Conservation (phyloP, 2,329 filamentous ascomycete genomes). For the Cladosporium sp. region DNA sequence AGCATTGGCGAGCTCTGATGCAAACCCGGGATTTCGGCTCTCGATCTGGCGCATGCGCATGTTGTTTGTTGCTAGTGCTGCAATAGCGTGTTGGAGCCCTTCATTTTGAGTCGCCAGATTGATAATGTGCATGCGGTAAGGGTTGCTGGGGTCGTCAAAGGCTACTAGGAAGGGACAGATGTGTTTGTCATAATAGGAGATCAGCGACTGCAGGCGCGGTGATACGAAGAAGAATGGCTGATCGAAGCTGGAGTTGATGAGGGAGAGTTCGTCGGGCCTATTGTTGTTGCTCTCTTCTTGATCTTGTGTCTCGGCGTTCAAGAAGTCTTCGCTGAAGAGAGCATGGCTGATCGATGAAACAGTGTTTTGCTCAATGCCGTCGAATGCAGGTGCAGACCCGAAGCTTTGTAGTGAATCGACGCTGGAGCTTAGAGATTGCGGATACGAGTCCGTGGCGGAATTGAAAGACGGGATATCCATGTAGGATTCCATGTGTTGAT, state of each 20-base stretch:
- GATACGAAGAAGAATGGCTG: conserved; percentile 54
- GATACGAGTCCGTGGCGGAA: conserved; percentile 34
- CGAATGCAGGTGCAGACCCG: conserved; percentile 9
- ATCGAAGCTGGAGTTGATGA: conserved; percentile 29
- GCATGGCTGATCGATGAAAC: conserved; percentile 10
- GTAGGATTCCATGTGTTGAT: conserved; percentile 3
- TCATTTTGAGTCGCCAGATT: conserved; percentile 71
- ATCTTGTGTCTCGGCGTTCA: conserved; percentile 18
- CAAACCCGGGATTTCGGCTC: conserved; percentile 31
- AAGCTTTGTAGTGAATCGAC: conserved; percentile 41
- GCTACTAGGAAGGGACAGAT: conserved; percentile 90
- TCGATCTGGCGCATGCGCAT: conserved; percentile 74
- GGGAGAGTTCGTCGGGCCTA: conserved; percentile 18
- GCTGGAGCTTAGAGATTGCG: conserved; percentile 33
- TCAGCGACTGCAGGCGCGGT: conserved; percentile 77
- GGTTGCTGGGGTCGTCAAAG: conserved; percentile 80
- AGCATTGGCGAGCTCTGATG: conserved; percentile 27
- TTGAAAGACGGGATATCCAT: conserved; percentile 6
- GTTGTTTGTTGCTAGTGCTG: conserved; percentile 83
- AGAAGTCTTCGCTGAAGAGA: conserved; percentile 9
- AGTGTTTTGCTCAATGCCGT: background rate
- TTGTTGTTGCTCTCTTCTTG: conserved; percentile 18
- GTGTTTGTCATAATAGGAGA: conserved; percentile 90
- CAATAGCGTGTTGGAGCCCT: conserved; percentile 87
- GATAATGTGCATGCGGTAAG: conserved; percentile 78